Percentiles rank a stretch among this genome's conserved stretches.
Conservation (phyloP, 495 filamentous ascomycete species). For the Penicillium subrubescens region DNA sequence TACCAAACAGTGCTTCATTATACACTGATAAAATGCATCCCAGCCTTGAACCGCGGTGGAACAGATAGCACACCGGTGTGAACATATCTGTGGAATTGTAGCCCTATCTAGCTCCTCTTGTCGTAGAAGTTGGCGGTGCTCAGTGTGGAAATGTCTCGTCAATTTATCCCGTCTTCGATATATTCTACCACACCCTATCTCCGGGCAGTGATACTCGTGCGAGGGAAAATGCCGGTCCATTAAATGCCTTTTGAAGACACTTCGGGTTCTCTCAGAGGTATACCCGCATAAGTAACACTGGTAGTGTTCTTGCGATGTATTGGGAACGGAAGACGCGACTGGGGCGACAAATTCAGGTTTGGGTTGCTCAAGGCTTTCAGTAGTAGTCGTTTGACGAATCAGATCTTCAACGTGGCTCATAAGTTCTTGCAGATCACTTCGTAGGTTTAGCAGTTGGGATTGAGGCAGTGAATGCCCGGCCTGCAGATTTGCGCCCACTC, state of each 20-base stretch:
- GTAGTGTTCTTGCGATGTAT: too few species aligned
- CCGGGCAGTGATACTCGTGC: neutral
- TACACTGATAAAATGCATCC: neutral
- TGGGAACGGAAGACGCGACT: too few species aligned
- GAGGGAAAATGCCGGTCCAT: neutral
- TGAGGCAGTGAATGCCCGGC: too few species aligned
- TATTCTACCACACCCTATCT: neutral
- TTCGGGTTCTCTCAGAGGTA: too few species aligned
- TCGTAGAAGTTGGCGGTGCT: neutral
- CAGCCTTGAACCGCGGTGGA: neutral
- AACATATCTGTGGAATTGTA: too few species aligned
- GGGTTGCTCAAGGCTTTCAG: too few species aligned
- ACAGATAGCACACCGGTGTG: too few species aligned
- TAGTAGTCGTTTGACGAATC: neutral
- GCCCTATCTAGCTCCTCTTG: neutral
- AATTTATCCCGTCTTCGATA: neutral
- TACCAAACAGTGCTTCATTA: neutral
- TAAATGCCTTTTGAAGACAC: neutral
- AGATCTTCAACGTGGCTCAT: neutral
- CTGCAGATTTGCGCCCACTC: neutral
- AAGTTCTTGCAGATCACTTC: neutral
- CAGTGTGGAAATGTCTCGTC: neutral
- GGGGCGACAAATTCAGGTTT: too few species aligned
- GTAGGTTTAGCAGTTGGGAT: neutral
- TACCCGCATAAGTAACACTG: too few species aligned